Evolutionary conservation across 768 basidiomycete genomes (phyloP), one percentile per base, ranked within the genome.

Genomic region (Agrocybe praecox): DNA sequence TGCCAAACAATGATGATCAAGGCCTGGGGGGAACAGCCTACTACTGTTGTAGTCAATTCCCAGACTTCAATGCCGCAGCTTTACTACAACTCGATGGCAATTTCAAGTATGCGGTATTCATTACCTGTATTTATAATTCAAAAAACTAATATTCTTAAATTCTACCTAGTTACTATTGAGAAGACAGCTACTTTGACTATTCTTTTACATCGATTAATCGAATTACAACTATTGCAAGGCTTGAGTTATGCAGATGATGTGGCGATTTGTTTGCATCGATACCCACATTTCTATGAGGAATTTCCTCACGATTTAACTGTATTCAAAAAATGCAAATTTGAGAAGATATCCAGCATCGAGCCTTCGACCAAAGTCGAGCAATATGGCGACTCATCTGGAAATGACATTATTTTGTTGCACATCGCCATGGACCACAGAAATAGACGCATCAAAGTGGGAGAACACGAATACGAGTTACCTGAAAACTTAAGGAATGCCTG

Each of bases 121-220:
- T 15, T 34, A 15, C 33, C 15, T 7, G 15, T 34, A 8, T 34
- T 34, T 7, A 8, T 34, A 8, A 8, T 8, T 15, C n/a, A n/a
- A n/a, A n/a, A n/a, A n/a, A n/a, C n/a, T 34, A 15, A 34, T 34
- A 8, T 34, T 34, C 15, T 44, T 6, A n/a, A n/a, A n/a, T n/a
- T n/a, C 26, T 29, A 9, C 9, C 9, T 29, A 55, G 54, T 55
- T 21, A 29, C 19, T n/a, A 55, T 55, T 17, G 54, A 55, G n/a
- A 22, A 49, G 9, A 45, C 54, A 9, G 48, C 54, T 18, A 48
- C 9, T 14, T 21, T 55, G 2, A n/a, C 17, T 6, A 49, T 49
- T 18, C 48, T 55, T 2, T 6, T 45, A 8, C 40, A 19, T 32
- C 47, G 48, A 2, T 8, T 49, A 2, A 6, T 50, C 40, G 46